Evolutionary conservation across 1,139 yeast species (phyloP).

Genomic region (Trichomonascaceae sp.): DNA sequence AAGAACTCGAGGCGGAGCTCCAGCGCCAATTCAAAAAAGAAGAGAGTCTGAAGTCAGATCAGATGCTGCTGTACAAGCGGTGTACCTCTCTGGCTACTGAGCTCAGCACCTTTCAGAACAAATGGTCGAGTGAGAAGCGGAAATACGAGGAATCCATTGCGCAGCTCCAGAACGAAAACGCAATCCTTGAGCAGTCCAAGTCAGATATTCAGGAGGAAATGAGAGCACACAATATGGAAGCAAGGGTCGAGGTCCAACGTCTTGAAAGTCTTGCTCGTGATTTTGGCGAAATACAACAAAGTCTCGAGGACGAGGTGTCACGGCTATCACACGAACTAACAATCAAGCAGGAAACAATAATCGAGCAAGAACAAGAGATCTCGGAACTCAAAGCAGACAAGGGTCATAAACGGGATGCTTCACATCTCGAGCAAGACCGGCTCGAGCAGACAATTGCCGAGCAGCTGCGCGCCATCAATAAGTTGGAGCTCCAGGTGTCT

Average conservation of each 20-base stretch:
- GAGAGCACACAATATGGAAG: constrained; percentile 9
- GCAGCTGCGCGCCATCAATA: constrained; percentile 42
- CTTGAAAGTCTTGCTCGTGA: constrained; percentile 6
- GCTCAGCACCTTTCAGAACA: too few species aligned
- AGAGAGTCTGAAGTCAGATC: too few species aligned
- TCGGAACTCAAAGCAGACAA: constrained; percentile 10
- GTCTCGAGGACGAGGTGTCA: constrained; percentile 11
- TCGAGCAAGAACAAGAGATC: constrained; percentile 25
- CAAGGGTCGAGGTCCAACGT: constrained; percentile 9
- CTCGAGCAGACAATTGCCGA: constrained; percentile 36
- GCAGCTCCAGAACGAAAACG: too few species aligned
- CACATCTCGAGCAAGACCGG: constrained; percentile 22
- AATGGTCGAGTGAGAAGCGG: too few species aligned
- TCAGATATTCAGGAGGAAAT: neutral
- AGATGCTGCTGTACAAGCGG: too few species aligned
- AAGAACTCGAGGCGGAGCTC: too few species aligned
- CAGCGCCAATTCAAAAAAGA: too few species aligned
- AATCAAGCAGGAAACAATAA: constrained; percentile 22
- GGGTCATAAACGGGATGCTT: constrained; percentile 25
- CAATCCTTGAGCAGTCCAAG: too few species aligned
- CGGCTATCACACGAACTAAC: constrained; percentile 9
- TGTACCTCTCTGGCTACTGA: too few species aligned
- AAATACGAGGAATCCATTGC: too few species aligned
- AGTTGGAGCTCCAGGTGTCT: constrained; percentile 39
- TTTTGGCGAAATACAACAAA: too few species aligned